A percentile compares a stretch with the other conserved stretches of the same genome.
phyloP scores from a whole-genome alignment of 2,329 filamentous ascomycete species.

The Pseudofabraea citricarpa region DNA sequence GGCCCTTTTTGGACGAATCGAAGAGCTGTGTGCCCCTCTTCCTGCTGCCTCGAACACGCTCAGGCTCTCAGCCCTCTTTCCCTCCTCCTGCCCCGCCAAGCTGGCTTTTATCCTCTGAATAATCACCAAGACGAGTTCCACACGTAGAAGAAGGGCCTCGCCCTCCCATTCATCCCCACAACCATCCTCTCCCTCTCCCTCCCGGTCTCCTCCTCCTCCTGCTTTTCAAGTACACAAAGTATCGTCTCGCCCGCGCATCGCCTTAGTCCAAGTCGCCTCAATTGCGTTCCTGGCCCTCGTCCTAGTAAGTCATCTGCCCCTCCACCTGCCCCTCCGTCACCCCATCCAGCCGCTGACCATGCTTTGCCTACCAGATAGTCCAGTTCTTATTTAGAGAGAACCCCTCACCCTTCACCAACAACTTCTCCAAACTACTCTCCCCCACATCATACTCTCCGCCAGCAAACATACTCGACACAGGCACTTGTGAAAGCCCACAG shows the following conservation, averaged over 20 bases:
- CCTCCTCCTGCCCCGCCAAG: conserved; percentile 20
- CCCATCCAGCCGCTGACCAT: conserved; percentile 2
- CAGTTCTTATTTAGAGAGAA: conserved; percentile 42
- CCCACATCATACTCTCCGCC: conserved; percentile 35
- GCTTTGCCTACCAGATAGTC: conserved; percentile 35
- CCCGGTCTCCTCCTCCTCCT: not conserved
- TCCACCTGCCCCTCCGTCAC: not conserved
- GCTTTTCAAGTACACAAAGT: conserved; percentile 16
- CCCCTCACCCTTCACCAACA: conserved; percentile 29
- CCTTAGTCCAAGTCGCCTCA: conserved; percentile 27
- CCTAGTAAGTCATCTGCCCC: conserved; percentile 21
- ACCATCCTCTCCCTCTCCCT: not conserved
- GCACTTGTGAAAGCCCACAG: conserved; percentile 49
- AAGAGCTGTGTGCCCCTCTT: too few species aligned
- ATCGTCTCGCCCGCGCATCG: conserved; percentile 20
- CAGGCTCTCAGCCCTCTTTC: conserved; percentile 3
- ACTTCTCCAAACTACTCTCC: conserved; percentile 25
- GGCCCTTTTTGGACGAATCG: conserved; percentile 5
- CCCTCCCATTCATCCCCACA: conserved; percentile 9
- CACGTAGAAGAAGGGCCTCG: conserved; percentile 19
- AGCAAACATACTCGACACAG: conserved; percentile 36
- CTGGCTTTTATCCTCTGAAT: conserved; percentile 17
- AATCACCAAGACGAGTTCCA: conserved; percentile 21
- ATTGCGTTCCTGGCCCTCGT: conserved; percentile 25
- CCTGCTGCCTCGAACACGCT: conserved; percentile 9